phyloP scores from a whole-genome alignment of 495 filamentous ascomycete species.

The Podospora pseudopauciseta region DNA sequence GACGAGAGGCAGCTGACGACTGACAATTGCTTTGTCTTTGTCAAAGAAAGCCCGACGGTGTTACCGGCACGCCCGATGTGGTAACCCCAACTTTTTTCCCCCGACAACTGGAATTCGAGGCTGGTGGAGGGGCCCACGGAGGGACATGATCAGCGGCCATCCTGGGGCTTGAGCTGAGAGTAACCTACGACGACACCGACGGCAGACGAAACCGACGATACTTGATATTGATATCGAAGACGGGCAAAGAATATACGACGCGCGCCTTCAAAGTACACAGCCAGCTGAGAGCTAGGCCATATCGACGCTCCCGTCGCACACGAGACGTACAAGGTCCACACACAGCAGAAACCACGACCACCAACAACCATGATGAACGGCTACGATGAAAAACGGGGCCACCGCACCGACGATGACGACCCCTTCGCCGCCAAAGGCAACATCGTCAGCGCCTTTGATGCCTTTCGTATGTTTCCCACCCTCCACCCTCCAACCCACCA shows the following conservation, averaged over 20 bases:
- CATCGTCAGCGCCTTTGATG: constrained; percentile 85
- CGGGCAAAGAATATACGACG: not conserved
- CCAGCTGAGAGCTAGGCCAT: not conserved
- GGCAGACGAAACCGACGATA: not conserved
- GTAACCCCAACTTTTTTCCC: not conserved
- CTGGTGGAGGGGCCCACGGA: not conserved
- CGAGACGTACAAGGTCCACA: not conserved
- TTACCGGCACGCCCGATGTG: not conserved
- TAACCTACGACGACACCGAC: not conserved
- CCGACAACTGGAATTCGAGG: not conserved
- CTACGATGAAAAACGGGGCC: constrained; percentile 50
- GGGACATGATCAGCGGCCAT: not conserved
- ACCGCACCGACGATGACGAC: constrained; percentile 59
- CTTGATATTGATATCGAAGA: not conserved
- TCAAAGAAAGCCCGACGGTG: not conserved
- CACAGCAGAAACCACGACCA: not conserved
- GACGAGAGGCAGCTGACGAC: not conserved
- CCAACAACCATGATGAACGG: constrained; percentile 45
- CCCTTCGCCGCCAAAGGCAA: constrained; percentile 69
- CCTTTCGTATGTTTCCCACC: constrained; percentile 71
- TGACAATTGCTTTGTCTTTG: not conserved
- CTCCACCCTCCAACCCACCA: not conserved
- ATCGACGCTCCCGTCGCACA: not conserved
- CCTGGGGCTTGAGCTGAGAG: not conserved
- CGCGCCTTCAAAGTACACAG: not conserved